Evolutionary conservation across 2,329 filamentous ascomycete species (phyloP).

Genomic region (Trichoderma cornu-damae): DNA sequence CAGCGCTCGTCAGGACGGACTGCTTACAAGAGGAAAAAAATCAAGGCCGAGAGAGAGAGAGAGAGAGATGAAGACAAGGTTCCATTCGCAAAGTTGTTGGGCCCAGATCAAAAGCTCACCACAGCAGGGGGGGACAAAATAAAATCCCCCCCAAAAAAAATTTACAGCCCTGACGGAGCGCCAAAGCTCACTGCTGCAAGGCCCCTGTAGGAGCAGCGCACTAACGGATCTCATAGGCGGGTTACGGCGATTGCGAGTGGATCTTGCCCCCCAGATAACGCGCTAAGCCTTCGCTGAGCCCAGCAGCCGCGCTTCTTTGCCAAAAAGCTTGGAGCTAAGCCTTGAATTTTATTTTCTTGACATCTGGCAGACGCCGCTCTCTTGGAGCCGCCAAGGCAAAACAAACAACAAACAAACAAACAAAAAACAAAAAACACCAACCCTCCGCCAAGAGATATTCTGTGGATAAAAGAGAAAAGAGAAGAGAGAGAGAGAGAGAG

Average conservation of each 20-base stretch:
- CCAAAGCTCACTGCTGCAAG: constrained; percentile 15
- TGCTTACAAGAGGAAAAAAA: no score
- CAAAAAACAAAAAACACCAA: no score
- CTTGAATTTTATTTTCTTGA: constrained; percentile 2
- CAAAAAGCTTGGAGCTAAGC: constrained; percentile 17
- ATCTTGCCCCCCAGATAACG: constrained; percentile 14
- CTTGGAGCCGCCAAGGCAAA: constrained; percentile 5
- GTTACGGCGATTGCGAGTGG: constrained; percentile 11
- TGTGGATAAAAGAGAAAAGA: no score
- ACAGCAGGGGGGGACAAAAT: no score
- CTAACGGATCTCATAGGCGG: constrained; percentile 10
- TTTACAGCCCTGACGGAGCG: neutral
- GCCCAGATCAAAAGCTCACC: neutral
- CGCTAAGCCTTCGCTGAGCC: constrained; percentile 13
- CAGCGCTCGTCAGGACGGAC: no score
- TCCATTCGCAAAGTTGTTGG: no score
- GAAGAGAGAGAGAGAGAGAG: neutral
- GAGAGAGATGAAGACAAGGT: no score
- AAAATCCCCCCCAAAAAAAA: constrained; percentile 3
- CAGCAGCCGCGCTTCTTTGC: constrained; percentile 19
- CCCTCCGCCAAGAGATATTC: no score
- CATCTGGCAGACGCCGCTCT: constrained; percentile 9
- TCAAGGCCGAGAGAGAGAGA: neutral
- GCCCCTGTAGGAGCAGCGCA: constrained; percentile 9
- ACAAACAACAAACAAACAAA: no score